Evolutionary conservation across 108 stramenopile species (phyloP).

Genomic region (Discostella pseudostelligera): DNA sequence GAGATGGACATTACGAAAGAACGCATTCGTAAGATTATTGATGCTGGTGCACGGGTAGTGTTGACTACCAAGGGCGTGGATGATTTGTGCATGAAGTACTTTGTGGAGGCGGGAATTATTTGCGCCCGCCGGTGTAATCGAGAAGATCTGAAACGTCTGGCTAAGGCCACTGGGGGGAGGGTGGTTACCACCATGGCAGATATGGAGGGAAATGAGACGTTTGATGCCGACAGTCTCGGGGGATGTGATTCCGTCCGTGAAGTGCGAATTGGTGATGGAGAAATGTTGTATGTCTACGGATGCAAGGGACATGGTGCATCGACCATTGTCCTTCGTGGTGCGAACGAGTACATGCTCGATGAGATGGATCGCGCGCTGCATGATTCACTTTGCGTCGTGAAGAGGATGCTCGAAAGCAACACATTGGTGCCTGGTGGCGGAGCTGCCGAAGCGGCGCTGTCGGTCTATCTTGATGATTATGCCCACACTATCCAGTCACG

Average conservation of each 20-base stretch:
- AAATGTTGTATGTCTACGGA: slow-evolving; percentile 96
- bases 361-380: slow-evolving; percentile 99
- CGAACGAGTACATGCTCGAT: slow-evolving; percentile 99
- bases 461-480: slow-evolving; percentile 92
- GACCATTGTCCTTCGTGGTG: slow-evolving; percentile 97
- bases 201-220: slow-evolving; percentile 97
- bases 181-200: slow-evolving; percentile 97
- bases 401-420: slow-evolving; percentile 97
- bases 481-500: slow-evolving; percentile 91
- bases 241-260: slow-evolving; percentile 87
- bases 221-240: slow-evolving; percentile 91
- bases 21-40: slow-evolving; percentile 96
- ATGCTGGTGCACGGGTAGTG: slow-evolving; percentile 96
- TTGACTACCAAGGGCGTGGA: slow-evolving; percentile 99
- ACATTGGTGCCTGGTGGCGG: slow-evolving; percentile 98
- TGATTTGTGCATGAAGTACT: slow-evolving; percentile 99
- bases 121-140: slow-evolving; percentile 93
- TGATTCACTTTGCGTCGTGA: slow-evolving; percentile 96
- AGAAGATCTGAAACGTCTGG: slow-evolving; percentile 97
- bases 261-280: slow-evolving; percentile 98
- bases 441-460: slow-evolving; percentile 95
- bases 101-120: slow-evolving; percentile 97
- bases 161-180: slow-evolving; percentile 97
- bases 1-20: slow-evolving; percentile 99
- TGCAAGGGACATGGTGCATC: slow-evolving; percentile 85